Percentiles rank a stretch among this genome's conserved stretches.
phyloP scores from a whole-genome alignment of 2,329 filamentous ascomycete genomes.

The Aureobasidium musti region DNA sequence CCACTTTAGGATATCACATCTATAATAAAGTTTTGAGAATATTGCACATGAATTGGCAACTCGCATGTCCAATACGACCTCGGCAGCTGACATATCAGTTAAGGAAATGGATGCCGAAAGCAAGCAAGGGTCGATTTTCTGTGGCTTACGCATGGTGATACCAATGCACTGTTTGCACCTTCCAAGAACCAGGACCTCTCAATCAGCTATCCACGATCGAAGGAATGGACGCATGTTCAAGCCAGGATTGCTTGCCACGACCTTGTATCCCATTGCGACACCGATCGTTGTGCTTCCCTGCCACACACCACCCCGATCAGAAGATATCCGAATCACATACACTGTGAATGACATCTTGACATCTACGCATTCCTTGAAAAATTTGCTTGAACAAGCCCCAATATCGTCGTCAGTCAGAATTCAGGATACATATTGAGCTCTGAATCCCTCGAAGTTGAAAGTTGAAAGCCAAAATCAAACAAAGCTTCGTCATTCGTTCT shows the following conservation, averaged over 20 bases:
- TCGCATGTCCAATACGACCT: not conserved
- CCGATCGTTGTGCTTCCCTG: constrained; percentile 4
- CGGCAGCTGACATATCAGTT: constrained; percentile 3
- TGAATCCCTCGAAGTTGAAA: not conserved
- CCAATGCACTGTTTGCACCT: constrained; percentile 13
- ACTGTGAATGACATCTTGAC: not conserved
- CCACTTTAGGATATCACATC: not conserved
- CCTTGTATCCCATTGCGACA: constrained; percentile 18
- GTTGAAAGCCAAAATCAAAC: constrained; percentile 18
- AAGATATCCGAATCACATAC: not conserved
- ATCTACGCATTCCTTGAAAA: constrained; percentile 17
- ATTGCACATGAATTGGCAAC: not conserved
- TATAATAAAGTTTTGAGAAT: not conserved
- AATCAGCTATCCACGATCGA: constrained; percentile 9
- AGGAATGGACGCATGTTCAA: constrained; percentile 22
- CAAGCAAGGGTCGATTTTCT: constrained; percentile 4
- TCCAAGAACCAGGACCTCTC: constrained; percentile 17
- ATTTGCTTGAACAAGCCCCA: constrained; percentile 5
- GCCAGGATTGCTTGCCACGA: constrained; percentile 25
- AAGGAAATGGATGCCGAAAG: no score
- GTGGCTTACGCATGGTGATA: constrained; percentile 22
- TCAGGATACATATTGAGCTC: constrained; percentile 26
- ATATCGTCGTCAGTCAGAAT: constrained; percentile 5
- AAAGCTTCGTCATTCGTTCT: not conserved
- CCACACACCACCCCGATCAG: constrained; percentile 1